These are phyloP conservation scores for Cyanidioschyzon merolae DNA, from an alignment of 23 red algal species.

Conservation along the genomic window DNA sequence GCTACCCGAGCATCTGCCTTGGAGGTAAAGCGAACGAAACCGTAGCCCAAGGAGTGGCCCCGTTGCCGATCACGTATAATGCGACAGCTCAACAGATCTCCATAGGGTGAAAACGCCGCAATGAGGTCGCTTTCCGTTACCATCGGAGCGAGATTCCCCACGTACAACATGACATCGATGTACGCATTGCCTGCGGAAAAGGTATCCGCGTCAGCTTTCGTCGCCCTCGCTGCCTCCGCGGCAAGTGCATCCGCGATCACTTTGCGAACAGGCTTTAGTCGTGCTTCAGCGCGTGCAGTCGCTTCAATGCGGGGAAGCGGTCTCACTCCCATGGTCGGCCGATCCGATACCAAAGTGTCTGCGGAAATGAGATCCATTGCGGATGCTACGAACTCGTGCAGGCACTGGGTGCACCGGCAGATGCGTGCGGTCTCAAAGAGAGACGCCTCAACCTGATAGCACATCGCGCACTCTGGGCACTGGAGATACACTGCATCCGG, in stretches of 20 bases:
- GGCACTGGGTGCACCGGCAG: neutral
- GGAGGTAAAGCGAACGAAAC: neutral
- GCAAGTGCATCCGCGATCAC: neutral
- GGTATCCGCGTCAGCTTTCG: neutral
- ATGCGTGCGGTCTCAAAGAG: conserved; percentile 14
- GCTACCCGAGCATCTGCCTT: neutral
- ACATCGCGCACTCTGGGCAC: conserved; percentile 10
- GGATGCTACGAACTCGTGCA: conserved; percentile 6
- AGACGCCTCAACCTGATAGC: neutral
- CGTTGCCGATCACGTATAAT: neutral
- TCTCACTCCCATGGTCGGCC: conserved; percentile 2
- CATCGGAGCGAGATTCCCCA: neutral
- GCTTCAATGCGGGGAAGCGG: neutral
- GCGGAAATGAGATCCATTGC: neutral
- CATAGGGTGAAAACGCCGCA: conserved; percentile 5
- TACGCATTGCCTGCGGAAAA: neutral
- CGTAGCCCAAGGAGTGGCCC: conserved; percentile 6
- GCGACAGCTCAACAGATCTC: neutral
- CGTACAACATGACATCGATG: neutral
- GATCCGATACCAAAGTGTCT: neutral
- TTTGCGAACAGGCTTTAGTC: neutral
- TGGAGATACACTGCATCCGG: neutral
- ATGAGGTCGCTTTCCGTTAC: neutral
- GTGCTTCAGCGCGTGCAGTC: neutral
- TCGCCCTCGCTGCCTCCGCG: neutral